Evolutionary conservation across 2,329 filamentous ascomycete species (phyloP).

Genomic region (Rutstroemia sydowiana): DNA sequence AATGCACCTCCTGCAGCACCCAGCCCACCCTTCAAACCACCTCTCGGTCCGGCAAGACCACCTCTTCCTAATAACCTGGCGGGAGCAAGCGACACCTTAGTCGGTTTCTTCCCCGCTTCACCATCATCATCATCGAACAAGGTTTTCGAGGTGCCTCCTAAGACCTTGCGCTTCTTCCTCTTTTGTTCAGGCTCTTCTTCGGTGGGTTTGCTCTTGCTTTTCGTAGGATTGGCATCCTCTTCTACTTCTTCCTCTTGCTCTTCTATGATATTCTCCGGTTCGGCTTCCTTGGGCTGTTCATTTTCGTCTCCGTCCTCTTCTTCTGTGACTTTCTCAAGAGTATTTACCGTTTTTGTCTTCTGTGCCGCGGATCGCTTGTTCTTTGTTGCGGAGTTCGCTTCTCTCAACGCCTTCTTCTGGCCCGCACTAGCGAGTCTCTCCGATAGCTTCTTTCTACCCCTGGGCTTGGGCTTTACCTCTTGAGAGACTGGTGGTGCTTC

Average conservation of each 20-base stretch:
- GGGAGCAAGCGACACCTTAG: slow-evolving; percentile 30
- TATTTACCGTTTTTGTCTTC: slow-evolving; percentile 25
- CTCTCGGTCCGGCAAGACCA: slow-evolving; percentile 23
- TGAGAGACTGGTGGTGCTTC: not conserved
- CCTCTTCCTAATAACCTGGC: slow-evolving; percentile 26
- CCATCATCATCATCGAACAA: slow-evolving; percentile 66
- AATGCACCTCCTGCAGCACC: slow-evolving; percentile 37
- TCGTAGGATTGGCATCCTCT: slow-evolving; percentile 11
- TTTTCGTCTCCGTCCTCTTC: slow-evolving; percentile 27
- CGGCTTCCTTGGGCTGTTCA: slow-evolving; percentile 29
- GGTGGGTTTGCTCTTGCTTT: slow-evolving; percentile 9
- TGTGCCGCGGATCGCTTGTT: slow-evolving; percentile 29
- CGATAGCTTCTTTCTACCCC: slow-evolving; percentile 19
- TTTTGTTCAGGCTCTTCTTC: slow-evolving; percentile 31
- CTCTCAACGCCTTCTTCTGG: slow-evolving; percentile 37
- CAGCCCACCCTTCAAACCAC: slow-evolving; percentile 19
- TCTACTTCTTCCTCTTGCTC: not conserved
- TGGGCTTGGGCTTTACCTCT: slow-evolving; percentile 13
- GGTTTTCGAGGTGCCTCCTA: slow-evolving; percentile 53
- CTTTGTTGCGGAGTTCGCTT: slow-evolving; percentile 31
- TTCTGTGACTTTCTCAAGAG: slow-evolving; percentile 36
- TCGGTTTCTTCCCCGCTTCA: slow-evolving; percentile 35
- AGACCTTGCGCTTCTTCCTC: slow-evolving; percentile 64
- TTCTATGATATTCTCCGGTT: too few relatives aligned
- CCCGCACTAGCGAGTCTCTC: slow-evolving; percentile 14